Conservation (phyloP, 352 stramenopile species). For the Phytopythium cucurbitacearum region DNA sequence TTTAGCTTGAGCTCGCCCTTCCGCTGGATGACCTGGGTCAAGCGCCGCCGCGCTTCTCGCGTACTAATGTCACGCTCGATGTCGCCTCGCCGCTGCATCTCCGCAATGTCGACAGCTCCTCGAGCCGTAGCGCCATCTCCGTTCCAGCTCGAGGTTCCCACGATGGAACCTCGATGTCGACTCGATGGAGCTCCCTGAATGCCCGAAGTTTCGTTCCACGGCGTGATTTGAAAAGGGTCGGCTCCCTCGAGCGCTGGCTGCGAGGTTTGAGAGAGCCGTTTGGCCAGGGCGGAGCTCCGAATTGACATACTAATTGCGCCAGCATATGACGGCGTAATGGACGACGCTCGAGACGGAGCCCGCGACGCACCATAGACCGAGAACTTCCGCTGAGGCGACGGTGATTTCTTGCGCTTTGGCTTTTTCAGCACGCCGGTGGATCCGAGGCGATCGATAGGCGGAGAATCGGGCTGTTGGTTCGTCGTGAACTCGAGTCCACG, state of each 20-base stretch:
- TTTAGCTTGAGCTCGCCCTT: slow-evolving; percentile 38
- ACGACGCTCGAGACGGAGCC: slow-evolving; percentile 26
- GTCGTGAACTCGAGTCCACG: slow-evolving; percentile 12
- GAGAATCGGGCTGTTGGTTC: slow-evolving; percentile 10
- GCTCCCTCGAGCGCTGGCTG: neutral
- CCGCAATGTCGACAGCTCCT: slow-evolving; percentile 24
- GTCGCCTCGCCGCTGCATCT: slow-evolving; percentile 33
- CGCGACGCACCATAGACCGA: slow-evolving; percentile 13
- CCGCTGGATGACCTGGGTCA: slow-evolving; percentile 27
- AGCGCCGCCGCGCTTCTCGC: slow-evolving; percentile 27
- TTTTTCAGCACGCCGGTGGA: slow-evolving; percentile 16
- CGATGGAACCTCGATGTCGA: too few species aligned
- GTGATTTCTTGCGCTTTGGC: slow-evolving; percentile 14
- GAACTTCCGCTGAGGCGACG: slow-evolving; percentile 7
- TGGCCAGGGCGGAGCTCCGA: slow-evolving; percentile 13
- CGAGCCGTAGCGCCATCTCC: slow-evolving; percentile 10
- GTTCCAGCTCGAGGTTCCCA: too few species aligned
- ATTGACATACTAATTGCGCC: slow-evolving; percentile 12
- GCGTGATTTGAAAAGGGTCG: slow-evolving; percentile 7
- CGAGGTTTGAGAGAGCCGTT: slow-evolving; percentile 29
- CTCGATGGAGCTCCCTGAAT: too few species aligned
- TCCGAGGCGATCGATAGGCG: slow-evolving; percentile 15
- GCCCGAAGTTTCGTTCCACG: slow-evolving; percentile 7
- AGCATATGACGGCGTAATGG: slow-evolving; percentile 24
- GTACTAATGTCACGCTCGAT: slow-evolving; percentile 42